phyloP scores from a whole-genome alignment of 495 filamentous ascomycete species.

The Lasiosphaeria hispida region DNA sequence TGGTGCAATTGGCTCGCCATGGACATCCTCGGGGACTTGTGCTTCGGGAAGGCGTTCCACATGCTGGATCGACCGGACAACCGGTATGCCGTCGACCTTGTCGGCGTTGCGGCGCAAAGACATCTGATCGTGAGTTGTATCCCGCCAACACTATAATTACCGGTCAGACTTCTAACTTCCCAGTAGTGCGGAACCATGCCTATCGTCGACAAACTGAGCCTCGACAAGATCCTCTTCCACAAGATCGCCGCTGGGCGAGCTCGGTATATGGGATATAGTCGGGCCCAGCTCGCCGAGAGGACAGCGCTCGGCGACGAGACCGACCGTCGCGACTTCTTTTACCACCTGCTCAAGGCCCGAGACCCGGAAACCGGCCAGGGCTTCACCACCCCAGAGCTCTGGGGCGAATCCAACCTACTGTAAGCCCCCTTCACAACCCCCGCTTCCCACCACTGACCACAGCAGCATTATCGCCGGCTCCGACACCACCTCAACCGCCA shows the following conservation, averaged over 20 bases:
- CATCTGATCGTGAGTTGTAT: constrained; percentile 51
- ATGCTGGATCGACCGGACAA: constrained; percentile 64
- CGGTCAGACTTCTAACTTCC: background rate
- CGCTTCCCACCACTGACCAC: background rate
- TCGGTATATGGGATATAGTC: constrained; percentile 57
- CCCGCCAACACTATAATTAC: background rate
- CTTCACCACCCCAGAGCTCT: constrained; percentile 64
- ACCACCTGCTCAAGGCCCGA: constrained; percentile 54
- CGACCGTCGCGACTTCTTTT: constrained; percentile 65
- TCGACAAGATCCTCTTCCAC: constrained; percentile 58
- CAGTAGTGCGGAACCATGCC: constrained; percentile 55
- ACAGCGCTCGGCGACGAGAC: constrained; percentile 55
- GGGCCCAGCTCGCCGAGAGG: constrained; percentile 52
- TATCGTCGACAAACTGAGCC: constrained; percentile 51
- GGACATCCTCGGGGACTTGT: constrained; percentile 70
- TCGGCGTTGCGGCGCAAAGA: constrained; percentile 54
- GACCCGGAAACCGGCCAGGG: constrained; percentile 64
- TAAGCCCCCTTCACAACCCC: constrained; percentile 41
- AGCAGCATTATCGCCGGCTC: constrained; percentile 54
- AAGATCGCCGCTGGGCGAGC: constrained; percentile 51
- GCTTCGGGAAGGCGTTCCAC: constrained; percentile 68
- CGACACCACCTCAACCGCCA: constrained; percentile 64
- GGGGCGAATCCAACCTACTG: constrained; percentile 69
- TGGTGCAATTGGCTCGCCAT: constrained; percentile 68
- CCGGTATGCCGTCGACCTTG: constrained; percentile 56